Conservation (phyloP, 768 basidiomycete genomes). For the Phlebiopsis flavidoalba region DNA sequence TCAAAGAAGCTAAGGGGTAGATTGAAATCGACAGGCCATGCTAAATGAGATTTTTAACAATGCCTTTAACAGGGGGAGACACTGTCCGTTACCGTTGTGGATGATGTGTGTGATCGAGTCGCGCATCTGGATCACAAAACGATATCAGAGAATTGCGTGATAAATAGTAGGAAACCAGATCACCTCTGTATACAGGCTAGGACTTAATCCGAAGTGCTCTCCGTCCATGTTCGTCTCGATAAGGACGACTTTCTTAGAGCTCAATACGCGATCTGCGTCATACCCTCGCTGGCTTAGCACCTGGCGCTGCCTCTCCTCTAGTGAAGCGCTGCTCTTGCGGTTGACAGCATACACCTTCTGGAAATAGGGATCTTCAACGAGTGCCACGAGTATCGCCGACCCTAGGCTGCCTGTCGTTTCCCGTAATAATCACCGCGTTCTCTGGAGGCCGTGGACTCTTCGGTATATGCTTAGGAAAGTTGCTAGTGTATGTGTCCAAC, state of each 20-base stretch:
- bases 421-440: conserved; percentile 19
- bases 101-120: conserved; percentile 12
- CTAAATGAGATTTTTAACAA: conserved; percentile 16
- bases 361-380: conserved; percentile 7
- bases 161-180: background rate
- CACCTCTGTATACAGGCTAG: conserved; percentile 22
- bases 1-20: conserved; percentile 27
- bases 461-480: conserved; percentile 1
- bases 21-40: conserved; percentile 34
- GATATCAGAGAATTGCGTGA: background rate
- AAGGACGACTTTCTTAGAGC: conserved; percentile 2
- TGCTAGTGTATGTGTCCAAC: conserved; percentile 2
- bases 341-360: conserved; percentile 16
- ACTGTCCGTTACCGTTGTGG: conserved; percentile 25
- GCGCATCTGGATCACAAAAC: background rate
- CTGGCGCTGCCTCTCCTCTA: background rate
- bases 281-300: conserved; percentile 5
- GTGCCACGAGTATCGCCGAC: conserved; percentile 9
- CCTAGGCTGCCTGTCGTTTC: conserved; percentile 22
- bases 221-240: background rate
- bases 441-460: background rate
- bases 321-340: background rate
- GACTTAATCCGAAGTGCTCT: conserved; percentile 19
- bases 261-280: conserved; percentile 8
- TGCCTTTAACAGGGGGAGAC: background rate